Evolutionary conservation across 139 green algal species (phyloP).

Genomic region (Chlorella vulgaris): DNA sequence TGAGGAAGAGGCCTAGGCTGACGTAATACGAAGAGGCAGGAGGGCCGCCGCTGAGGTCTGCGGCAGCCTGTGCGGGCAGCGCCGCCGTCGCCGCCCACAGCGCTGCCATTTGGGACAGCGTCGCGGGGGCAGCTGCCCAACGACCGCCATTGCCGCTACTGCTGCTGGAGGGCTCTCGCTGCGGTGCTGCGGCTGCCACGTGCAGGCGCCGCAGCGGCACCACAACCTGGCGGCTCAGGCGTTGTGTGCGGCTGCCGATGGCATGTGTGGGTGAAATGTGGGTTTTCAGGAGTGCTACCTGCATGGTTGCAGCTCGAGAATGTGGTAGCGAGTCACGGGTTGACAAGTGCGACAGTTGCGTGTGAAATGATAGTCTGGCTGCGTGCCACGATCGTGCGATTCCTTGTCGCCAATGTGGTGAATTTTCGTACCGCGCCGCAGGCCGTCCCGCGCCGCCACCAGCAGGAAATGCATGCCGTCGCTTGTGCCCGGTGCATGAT

Average conservation of each 20-base stretch:
- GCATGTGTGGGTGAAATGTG: slow-evolving; percentile 1
- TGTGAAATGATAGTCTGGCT: no score
- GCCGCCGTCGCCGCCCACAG: slow-evolving; percentile 38
- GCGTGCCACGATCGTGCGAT: no score
- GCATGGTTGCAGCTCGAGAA: no score
- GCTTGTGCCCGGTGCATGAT: no score
- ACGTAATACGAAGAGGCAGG: slow-evolving; percentile 77
- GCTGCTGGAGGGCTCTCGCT: slow-evolving; percentile 6
- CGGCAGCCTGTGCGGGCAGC: slow-evolving; percentile 14
- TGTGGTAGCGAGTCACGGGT: not conserved
- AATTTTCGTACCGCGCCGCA: no score
- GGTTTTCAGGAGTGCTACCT: no score
- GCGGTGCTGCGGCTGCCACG: slow-evolving; percentile 6
- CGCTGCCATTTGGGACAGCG: not conserved
- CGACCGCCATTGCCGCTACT: slow-evolving; percentile 4
- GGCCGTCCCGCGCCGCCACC: no score
- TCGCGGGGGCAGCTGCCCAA: not conserved
- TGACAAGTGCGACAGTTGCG: no score
- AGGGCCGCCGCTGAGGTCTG: slow-evolving; percentile 20
- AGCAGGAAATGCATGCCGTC: no score
- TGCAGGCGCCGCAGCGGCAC: not conserved
- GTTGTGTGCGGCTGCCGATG: no score
- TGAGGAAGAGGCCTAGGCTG: slow-evolving; percentile 83
- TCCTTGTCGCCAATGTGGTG: no score
- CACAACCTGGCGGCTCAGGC: not conserved